A percentile compares a stretch with the other conserved stretches of the same genome.
These are phyloP conservation scores for Phytophthora nicotianae DNA, from an alignment of 352 stramenopile species.

Conservation along the genomic window DNA sequence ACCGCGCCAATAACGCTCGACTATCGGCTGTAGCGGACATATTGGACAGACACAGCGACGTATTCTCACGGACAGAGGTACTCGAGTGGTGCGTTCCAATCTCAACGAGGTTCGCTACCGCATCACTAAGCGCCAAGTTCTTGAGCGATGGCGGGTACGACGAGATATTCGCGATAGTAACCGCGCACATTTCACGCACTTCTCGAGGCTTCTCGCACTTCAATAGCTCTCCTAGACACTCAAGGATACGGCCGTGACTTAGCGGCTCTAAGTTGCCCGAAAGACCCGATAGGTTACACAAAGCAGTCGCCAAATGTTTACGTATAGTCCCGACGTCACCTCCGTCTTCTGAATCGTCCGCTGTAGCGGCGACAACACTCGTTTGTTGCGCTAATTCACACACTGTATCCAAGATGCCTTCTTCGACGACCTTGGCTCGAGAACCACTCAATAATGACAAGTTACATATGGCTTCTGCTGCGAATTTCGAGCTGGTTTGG, in stretches of 20 bases:
- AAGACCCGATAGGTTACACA: constrained; percentile 83
- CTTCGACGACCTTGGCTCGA: constrained; percentile 75
- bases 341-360: constrained; percentile 24
- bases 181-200: constrained; percentile 71
- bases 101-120: constrained; percentile 69
- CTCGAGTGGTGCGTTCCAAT: constrained; percentile 52
- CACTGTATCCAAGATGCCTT: constrained; percentile 81
- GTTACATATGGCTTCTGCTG: constrained; percentile 78
- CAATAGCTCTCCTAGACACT: constrained; percentile 78
- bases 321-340: constrained; percentile 43
- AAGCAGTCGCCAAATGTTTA: constrained; percentile 64
- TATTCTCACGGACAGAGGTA: constrained; percentile 71
- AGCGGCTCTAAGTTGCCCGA: constrained; percentile 70
- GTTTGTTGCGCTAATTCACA: constrained; percentile 60
- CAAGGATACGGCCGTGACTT: constrained; percentile 68
- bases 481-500: constrained; percentile 55
- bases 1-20: constrained; percentile 57
- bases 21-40: constrained; percentile 68
- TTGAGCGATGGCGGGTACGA: constrained; percentile 63
- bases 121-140: constrained; percentile 68
- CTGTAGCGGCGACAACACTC: constrained; percentile 7
- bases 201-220: constrained; percentile 66
- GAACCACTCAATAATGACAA: constrained; percentile 71
- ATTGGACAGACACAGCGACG: constrained; percentile 74
- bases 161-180: constrained; percentile 81